A percentile compares a stretch with the other conserved stretches of the same genome.
Conservation (phyloP, 129 eudicot genomes). For the Pseudognaphalium luteoalbum region DNA sequence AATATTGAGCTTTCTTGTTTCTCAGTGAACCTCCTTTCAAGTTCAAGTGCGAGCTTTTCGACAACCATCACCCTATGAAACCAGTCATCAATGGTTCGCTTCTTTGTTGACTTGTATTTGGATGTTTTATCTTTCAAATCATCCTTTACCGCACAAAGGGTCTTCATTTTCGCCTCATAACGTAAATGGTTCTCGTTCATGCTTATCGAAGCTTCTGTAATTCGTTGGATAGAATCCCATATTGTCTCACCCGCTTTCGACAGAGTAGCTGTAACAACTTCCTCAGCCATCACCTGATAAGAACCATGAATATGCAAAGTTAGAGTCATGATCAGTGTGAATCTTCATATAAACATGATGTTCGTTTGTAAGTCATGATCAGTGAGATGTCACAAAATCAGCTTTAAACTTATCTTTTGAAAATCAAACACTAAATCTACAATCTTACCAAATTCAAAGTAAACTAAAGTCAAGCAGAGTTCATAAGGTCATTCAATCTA, state of each 20-base stretch:
- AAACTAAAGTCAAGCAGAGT: background rate
- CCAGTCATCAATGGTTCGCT: slow-evolving; percentile 34
- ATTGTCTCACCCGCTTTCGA: slow-evolving; percentile 22
- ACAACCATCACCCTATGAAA: slow-evolving; percentile 28
- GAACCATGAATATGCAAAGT: slow-evolving; percentile 22
- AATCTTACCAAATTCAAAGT: background rate
- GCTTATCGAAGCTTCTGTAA: slow-evolving; percentile 16
- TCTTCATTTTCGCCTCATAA: slow-evolving; percentile 26
- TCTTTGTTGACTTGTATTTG: slow-evolving; percentile 31
- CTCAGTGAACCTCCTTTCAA: slow-evolving; percentile 16
- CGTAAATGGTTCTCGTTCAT: slow-evolving; percentile 26
- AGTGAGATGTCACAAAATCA: background rate
- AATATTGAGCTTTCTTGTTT: slow-evolving; percentile 19
- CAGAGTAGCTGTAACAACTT: slow-evolving; percentile 18
- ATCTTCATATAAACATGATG: background rate
- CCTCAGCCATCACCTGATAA: slow-evolving; percentile 22
- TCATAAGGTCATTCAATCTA: background rate
- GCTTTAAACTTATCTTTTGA: no score
- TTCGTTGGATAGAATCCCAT: slow-evolving; percentile 32
- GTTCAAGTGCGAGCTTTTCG: slow-evolving; percentile 23
- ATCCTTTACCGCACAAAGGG: slow-evolving; percentile 28
- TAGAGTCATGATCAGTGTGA: background rate
- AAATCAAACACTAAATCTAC: background rate
- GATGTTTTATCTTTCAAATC: slow-evolving; percentile 28
- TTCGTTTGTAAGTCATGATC: background rate